Evolutionary conservation across 495 filamentous ascomycete genomes (phyloP).

Genomic region (Daldinia grandis): DNA sequence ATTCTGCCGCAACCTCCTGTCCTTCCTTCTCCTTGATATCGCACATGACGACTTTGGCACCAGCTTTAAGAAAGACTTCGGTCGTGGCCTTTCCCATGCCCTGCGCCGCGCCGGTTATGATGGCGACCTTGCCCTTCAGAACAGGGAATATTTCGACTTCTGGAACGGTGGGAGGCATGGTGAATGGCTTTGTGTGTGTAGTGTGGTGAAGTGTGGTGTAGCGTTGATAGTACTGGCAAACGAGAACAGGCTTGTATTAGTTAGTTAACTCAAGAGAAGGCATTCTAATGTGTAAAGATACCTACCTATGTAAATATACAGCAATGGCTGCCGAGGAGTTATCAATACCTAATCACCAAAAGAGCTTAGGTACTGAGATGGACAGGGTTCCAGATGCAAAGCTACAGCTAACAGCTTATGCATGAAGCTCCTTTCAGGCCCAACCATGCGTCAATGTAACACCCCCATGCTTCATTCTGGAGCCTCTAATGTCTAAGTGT

Average conservation of each 20-base stretch:
- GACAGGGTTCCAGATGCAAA: background rate
- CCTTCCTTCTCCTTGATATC: slow-evolving; percentile 52
- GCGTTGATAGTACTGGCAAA: background rate
- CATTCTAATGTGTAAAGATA: background rate
- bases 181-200: background rate
- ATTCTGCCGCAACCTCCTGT: background rate
- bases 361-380: background rate
- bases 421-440: background rate
- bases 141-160: slow-evolving; percentile 26
- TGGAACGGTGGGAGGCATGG: slow-evolving; percentile 21
- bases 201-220: background rate
- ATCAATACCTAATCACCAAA: background rate
- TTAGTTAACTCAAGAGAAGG: background rate
- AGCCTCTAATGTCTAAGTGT: background rate
- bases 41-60: slow-evolving; percentile 50
- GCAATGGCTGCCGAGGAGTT: background rate
- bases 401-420: background rate
- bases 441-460: background rate
- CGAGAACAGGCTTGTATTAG: background rate
- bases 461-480: background rate
- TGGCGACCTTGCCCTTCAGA: slow-evolving; percentile 40
- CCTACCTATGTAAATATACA: background rate
- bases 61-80: slow-evolving; percentile 48
- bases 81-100: slow-evolving; percentile 58
- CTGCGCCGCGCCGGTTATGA: slow-evolving; percentile 53